Base-by-base conservation (phyloP, 345 rosid genomes). In the Euphorbia tirucalli region DNA sequence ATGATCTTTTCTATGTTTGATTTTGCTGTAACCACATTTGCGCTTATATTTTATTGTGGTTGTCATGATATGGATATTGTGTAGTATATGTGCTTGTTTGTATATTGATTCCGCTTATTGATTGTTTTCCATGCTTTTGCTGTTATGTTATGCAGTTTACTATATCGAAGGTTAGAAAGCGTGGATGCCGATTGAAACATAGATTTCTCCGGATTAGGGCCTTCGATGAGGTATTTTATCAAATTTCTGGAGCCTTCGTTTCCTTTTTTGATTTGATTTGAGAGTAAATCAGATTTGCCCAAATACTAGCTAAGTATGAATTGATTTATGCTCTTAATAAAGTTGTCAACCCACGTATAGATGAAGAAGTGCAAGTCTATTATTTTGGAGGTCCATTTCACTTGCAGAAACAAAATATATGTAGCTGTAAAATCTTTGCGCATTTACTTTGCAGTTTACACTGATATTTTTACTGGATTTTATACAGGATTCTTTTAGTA, bases 151-250 rank as follows among this genome's bases (percentile, higher is more conserved):
- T 68, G 77, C 71, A 88, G 87, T 72, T 75, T 9, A 64, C 30
- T 70, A 79, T 24, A 76, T 64, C 76, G 9, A 73, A 71, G 57
- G 80, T 73, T 69, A 25, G 72, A 61, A 76, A 71, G 30, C 68
- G 62, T 14, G 74, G 77, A 31, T 59, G 74, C 13, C 72, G 71
- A 13, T 70, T 61, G 49, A 74, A 49, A 43, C 71, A 48, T 37
- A 68, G 44, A 63, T 43, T 48, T 79, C 59, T 84, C 30, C 76
- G 14, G 30, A 79, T 80, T 69, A 73, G 73, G 44, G 90, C 92
- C 61, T 77, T 81, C 54, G 90, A 81, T 78, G 93, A 78, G 73
- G 96, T 89, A 55, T 32, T 37, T 56, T 55, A 22, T 35, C 13
- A 56, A 52, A n/a, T 21, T 52, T 5, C 11, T 5, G 25, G 27